Evolutionary conservation across 306 rosid species (phyloP).

Genomic region (Adenanthera pavonina): DNA sequence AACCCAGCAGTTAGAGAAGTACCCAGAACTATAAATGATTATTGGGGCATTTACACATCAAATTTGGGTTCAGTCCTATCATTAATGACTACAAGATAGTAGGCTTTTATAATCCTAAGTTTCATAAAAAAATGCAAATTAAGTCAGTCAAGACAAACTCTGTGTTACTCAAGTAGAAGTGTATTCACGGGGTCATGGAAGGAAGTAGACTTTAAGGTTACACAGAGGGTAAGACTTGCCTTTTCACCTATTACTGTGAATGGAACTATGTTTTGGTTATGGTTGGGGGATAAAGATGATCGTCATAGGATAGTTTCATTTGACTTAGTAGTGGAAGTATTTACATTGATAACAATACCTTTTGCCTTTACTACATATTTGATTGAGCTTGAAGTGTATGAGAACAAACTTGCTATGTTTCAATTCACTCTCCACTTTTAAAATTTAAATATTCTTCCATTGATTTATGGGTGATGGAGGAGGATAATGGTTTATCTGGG

Average conservation of each 20-base stretch:
- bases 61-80: conserved; percentile 24
- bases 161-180: background rate
- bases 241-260: background rate
- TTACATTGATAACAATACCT: background rate
- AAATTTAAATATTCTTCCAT: too few relatives aligned
- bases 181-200: conserved; percentile 33
- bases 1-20: conserved; percentile 31
- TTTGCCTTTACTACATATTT: background rate
- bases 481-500: too few relatives aligned
- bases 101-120: background rate
- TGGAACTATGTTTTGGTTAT: conserved; percentile 16
- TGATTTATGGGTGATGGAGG: too few relatives aligned
- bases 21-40: background rate
- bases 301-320: background rate
- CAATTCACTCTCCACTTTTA: background rate
- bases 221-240: background rate
- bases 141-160: background rate
- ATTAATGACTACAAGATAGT: conserved; percentile 40
- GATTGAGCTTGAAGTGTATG: background rate
- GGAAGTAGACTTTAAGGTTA: background rate
- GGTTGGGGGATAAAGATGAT: background rate
- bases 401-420: background rate
- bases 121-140: background rate
- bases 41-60: background rate
- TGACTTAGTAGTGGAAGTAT: background rate